These are phyloP conservation scores for Pythium dissimile DNA, from an alignment of 352 stramenopile genomes.

Conservation along the genomic window DNA sequence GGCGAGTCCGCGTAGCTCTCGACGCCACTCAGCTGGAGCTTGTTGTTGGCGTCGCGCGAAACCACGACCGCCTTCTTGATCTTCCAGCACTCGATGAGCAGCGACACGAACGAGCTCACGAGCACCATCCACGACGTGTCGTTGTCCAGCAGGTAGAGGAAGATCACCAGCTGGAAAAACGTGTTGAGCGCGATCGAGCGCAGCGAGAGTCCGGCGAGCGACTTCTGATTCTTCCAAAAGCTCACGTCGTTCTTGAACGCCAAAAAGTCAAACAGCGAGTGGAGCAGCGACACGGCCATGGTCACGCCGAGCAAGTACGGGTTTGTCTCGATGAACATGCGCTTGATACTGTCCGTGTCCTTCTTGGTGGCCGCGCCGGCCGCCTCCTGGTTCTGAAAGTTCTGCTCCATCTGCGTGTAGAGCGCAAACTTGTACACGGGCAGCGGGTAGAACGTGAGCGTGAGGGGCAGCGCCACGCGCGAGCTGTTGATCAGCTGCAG, in stretches of 20 bases:
- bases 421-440: slow-evolving; percentile 91
- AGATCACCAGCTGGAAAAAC: slow-evolving; percentile 96
- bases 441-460: slow-evolving; percentile 85
- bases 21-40: slow-evolving; percentile 74
- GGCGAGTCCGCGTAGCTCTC: slow-evolving; percentile 81
- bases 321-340: slow-evolving; percentile 98
- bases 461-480: slow-evolving; percentile 68
- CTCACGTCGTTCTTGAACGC: slow-evolving; percentile 99
- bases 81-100: slow-evolving; percentile 92
- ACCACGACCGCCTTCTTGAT: slow-evolving; percentile 92
- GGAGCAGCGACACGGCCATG: slow-evolving; percentile 93
- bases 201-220: slow-evolving; percentile 93
- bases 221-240: slow-evolving; percentile 98
- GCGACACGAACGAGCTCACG: slow-evolving; percentile 67
- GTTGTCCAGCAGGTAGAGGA: slow-evolving; percentile 98
- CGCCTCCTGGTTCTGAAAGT: slow-evolving; percentile 89
- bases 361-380: slow-evolving; percentile 88
- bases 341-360: slow-evolving; percentile 92
- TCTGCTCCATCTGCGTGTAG: slow-evolving; percentile 92
- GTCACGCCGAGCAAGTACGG: slow-evolving; percentile 95
- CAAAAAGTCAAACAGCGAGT: slow-evolving; percentile 98
- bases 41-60: slow-evolving; percentile 74
- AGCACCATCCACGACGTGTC: slow-evolving; percentile 97
- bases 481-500: slow-evolving; percentile 90
- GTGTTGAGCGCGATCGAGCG: slow-evolving; percentile 94